Percentiles rank a stretch among this genome's conserved stretches.
Evolutionary conservation across 1,284 basidiomycete genomes (phyloP).

Genomic region (Entoloma clypeatum): DNA sequence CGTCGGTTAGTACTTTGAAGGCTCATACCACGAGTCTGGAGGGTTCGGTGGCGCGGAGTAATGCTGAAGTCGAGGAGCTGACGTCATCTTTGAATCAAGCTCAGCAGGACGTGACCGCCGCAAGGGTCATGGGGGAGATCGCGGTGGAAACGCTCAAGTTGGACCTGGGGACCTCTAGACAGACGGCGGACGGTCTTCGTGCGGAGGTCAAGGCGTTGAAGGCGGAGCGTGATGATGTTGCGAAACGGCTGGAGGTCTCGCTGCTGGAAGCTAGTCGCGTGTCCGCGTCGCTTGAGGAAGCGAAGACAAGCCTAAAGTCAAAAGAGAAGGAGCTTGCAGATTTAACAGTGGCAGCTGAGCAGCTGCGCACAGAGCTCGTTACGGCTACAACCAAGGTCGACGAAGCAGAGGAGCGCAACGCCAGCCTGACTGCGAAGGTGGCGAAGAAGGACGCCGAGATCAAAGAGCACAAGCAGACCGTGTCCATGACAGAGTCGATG

Average conservation of each 20-base stretch:
- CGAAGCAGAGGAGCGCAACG: constrained; percentile 7
- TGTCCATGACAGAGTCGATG: constrained; percentile 12
- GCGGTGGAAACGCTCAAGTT: constrained; percentile 7
- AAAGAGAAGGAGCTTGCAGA: too few relatives aligned
- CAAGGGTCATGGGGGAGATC: background rate
- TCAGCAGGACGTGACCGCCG: background rate
- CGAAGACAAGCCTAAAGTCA: too few relatives aligned
- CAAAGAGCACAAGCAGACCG: constrained; percentile 4
- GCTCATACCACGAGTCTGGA: constrained; percentile 4
- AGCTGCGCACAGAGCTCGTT: constrained; percentile 9
- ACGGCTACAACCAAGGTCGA: constrained; percentile 7
- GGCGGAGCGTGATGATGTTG: too few relatives aligned
- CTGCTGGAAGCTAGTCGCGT: too few relatives aligned
- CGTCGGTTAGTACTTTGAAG: constrained; percentile 5
- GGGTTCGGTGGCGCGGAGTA: constrained; percentile 8
- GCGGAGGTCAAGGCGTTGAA: too few relatives aligned
- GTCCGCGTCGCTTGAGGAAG: too few relatives aligned
- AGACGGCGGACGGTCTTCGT: constrained; percentile 5
- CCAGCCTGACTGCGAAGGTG: constrained; percentile 12
- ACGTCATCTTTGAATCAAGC: constrained; percentile 4
- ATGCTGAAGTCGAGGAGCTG: constrained; percentile 3
- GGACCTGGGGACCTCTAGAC: constrained; percentile 9
- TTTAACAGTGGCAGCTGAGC: too few relatives aligned
- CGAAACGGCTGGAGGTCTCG: too few relatives aligned
- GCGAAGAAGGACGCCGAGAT: constrained; percentile 16